Conservation (phyloP, 345 rosid species). For the Syzygium aqueum region DNA sequence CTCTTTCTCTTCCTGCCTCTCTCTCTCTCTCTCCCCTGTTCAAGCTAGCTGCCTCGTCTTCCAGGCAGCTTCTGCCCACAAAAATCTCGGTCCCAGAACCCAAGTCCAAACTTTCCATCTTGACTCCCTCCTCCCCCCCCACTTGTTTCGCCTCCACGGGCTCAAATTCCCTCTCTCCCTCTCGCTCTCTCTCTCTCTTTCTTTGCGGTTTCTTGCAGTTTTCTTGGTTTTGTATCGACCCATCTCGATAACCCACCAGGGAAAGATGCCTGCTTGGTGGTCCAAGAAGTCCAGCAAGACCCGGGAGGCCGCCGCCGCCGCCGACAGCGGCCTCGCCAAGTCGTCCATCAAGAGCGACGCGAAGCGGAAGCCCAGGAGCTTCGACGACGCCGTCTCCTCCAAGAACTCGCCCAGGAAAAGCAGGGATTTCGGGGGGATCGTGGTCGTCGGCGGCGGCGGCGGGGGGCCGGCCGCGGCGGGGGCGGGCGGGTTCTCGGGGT, state of each 20-base stretch:
- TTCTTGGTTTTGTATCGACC: neutral
- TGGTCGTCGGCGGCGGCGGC: constrained; percentile 17
- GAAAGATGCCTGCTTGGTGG: constrained; percentile 82
- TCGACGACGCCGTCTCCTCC: constrained; percentile 17
- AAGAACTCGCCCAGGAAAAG: constrained; percentile 43
- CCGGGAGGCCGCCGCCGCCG: constrained; percentile 30
- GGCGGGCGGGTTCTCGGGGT: constrained; percentile 57
- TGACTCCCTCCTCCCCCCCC: neutral
- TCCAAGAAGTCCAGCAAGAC: constrained; percentile 42
- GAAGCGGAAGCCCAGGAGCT: constrained; percentile 20
- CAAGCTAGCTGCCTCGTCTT: neutral
- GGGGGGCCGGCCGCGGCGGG: constrained; percentile 8
- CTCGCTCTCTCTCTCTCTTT: neutral
- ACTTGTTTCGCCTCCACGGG: neutral
- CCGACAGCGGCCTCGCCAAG: constrained; percentile 11
- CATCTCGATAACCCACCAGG: neutral
- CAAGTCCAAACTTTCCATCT: neutral
- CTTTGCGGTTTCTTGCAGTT: neutral
- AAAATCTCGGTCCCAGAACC: neutral
- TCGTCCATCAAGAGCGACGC: constrained; percentile 11
- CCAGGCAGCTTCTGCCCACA: neutral
- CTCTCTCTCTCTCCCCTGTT: neutral
- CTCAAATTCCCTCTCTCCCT: neutral
- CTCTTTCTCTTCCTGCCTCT: neutral
- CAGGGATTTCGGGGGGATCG: constrained; percentile 19